These are phyloP conservation scores for Biscogniauxia mediterranea DNA, from an alignment of 2,329 filamentous ascomycete species.

Conservation along the genomic window DNA sequence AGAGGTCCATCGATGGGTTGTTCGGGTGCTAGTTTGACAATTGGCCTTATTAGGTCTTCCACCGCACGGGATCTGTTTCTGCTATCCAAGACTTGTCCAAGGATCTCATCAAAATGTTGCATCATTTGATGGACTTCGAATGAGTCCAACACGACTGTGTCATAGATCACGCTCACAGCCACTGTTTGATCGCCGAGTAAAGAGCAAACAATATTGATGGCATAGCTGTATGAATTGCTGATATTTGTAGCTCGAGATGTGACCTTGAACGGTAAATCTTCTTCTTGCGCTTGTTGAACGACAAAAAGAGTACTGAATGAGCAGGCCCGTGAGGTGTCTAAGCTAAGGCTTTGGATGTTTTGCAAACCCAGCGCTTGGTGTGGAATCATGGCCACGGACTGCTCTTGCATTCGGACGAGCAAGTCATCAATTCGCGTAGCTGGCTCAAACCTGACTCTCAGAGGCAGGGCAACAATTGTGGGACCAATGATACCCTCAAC, in stretches of 20 bases:
- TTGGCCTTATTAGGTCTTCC: neutral
- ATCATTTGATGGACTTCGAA: neutral
- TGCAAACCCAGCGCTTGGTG: neutral
- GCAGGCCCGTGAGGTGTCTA: neutral
- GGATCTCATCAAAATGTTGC: neutral
- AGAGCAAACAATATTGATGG: neutral
- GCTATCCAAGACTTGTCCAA: neutral
- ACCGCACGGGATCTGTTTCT: neutral
- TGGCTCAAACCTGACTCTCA: neutral
- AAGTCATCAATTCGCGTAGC: neutral
- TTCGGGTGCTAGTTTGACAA: neutral
- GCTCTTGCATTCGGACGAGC: neutral
- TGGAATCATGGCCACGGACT: neutral
- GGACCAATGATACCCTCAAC: neutral
- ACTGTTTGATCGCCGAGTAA: neutral
- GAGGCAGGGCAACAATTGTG: neutral
- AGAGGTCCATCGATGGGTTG: neutral
- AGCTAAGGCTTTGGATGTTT: neutral
- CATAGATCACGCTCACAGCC: neutral
- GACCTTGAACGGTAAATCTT: neutral
- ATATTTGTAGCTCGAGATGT: neutral
- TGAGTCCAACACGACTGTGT: neutral
- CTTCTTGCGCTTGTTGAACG: neutral
- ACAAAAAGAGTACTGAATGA: neutral
- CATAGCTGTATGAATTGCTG: neutral